phyloP scores from a whole-genome alignment of 1,284 basidiomycete genomes.

The Rhodotorula sp. region DNA sequence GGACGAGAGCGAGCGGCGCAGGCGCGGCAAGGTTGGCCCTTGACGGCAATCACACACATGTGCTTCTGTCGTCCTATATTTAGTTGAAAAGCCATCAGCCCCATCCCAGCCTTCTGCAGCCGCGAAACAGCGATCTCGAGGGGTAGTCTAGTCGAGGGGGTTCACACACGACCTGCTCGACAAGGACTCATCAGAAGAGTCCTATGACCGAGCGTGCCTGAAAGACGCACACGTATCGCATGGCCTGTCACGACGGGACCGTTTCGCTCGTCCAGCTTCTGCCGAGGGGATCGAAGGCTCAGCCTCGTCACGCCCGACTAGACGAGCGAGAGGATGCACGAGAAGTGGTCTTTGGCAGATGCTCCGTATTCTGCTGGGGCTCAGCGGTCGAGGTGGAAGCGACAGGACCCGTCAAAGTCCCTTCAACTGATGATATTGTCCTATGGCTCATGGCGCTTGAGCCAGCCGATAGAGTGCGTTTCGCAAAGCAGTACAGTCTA shows the following conservation, averaged over 20 bases:
- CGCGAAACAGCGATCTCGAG: neutral
- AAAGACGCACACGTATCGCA: slow-evolving; percentile 36
- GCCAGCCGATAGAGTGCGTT: neutral
- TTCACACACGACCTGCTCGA: slow-evolving; percentile 2
- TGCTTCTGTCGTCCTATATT: slow-evolving; percentile 43
- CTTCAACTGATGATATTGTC: too few species aligned
- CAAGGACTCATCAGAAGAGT: neutral
- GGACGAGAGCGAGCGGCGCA: slow-evolving; percentile 35
- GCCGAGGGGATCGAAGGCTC: neutral
- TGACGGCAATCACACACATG: slow-evolving; percentile 41
- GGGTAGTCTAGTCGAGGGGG: neutral
- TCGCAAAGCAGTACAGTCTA: too few species aligned
- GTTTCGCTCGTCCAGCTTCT: slow-evolving; percentile 14
- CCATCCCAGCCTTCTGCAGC: too few species aligned
- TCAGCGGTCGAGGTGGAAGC: neutral
- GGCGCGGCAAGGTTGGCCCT: slow-evolving; percentile 40
- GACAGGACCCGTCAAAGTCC: neutral
- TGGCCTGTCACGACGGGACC: slow-evolving; percentile 35
- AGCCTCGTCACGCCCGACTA: too few species aligned
- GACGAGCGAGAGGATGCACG: neutral
- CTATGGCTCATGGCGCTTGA: neutral
- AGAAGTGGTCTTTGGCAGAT: too few species aligned
- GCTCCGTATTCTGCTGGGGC: neutral
- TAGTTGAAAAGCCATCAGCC: too few species aligned
- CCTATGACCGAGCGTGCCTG: neutral